phyloP scores from a whole-genome alignment of 106 monocot genomes.

The Iris macrosiphon region DNA sequence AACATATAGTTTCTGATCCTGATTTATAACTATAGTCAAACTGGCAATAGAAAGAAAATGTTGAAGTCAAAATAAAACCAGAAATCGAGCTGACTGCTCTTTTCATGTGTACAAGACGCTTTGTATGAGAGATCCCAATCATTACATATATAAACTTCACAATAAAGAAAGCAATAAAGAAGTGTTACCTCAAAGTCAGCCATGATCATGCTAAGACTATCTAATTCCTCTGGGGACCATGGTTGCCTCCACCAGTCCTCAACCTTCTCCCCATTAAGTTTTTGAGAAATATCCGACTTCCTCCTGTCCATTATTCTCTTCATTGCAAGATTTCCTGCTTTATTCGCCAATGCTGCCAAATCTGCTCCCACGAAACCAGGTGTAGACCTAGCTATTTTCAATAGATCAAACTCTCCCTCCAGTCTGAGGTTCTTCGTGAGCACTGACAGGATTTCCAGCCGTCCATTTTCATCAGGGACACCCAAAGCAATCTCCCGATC shows the following conservation, averaged over 20 bases:
- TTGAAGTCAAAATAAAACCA: no score
- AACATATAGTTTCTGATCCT: no score
- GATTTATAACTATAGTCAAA: no score
- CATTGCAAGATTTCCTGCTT: conserved; percentile 90
- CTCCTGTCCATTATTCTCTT: conserved; percentile 68
- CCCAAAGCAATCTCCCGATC: conserved; percentile 73
- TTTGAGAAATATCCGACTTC: conserved; percentile 27
- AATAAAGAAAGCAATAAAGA: no score
- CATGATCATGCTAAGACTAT: conserved; percentile 61
- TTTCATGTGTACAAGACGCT: no score
- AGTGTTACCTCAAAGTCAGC: conserved; percentile 76
- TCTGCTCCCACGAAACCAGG: conserved; percentile 97
- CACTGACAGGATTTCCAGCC: conserved; percentile 56
- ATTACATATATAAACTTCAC: no score
- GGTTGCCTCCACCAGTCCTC: conserved; percentile 66
- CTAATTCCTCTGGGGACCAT: conserved; percentile 66
- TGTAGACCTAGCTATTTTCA: conserved; percentile 79
- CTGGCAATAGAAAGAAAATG: no score
- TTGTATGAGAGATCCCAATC: no score
- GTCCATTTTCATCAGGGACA: conserved; percentile 81
- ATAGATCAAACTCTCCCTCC: conserved; percentile 58
- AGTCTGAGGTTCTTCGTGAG: conserved; percentile 47
- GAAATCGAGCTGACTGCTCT: no score
- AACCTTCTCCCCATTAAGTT: conserved; percentile 5
- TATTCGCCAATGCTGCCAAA: conserved; percentile 70